These are phyloP conservation scores for Arthroderma uncinatum DNA, from an alignment of 2,329 filamentous ascomycete genomes.

Conservation along the genomic window DNA sequence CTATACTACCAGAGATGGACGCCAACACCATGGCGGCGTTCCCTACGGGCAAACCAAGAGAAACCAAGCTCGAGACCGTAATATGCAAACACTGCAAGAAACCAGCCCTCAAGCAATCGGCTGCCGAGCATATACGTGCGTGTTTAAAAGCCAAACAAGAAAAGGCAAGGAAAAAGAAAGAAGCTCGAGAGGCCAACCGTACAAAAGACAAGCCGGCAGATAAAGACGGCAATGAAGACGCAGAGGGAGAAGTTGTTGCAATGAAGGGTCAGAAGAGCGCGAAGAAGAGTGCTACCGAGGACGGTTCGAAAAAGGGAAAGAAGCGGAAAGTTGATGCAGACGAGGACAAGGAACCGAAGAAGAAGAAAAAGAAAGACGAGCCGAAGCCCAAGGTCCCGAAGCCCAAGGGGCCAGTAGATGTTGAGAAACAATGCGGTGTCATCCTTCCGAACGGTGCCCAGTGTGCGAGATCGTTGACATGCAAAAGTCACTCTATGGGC, in stretches of 20 bases:
- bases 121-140: constrained; percentile 67
- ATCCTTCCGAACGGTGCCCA: constrained; percentile 71
- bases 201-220: constrained; percentile 42
- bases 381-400: constrained; percentile 73
- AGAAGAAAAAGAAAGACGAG: constrained; percentile 93
- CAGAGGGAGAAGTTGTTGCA: constrained; percentile 28
- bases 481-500: constrained; percentile 93
- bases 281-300: constrained; percentile 51
- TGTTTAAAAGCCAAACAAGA: constrained; percentile 79
- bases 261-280: constrained; percentile 53
- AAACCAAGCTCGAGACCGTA: constrained; percentile 67
- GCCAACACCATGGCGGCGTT: constrained; percentile 68
- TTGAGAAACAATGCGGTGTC: constrained; percentile 88
- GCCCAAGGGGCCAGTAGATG: constrained; percentile 84
- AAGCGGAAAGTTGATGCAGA: constrained; percentile 63
- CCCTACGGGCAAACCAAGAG: constrained; percentile 65
- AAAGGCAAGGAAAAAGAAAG: constrained; percentile 66
- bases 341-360: constrained; percentile 69
- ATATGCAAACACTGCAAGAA: constrained; percentile 94
- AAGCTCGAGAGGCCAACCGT: constrained; percentile 59
- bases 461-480: constrained; percentile 79
- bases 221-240: constrained; percentile 36
- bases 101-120: constrained; percentile 62
- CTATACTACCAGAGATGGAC: constrained; percentile 51
- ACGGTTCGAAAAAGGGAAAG: constrained; percentile 54